These are phyloP conservation scores for Sedum album DNA, from an alignment of 164 flowering plant species.

Conservation along the genomic window DNA sequence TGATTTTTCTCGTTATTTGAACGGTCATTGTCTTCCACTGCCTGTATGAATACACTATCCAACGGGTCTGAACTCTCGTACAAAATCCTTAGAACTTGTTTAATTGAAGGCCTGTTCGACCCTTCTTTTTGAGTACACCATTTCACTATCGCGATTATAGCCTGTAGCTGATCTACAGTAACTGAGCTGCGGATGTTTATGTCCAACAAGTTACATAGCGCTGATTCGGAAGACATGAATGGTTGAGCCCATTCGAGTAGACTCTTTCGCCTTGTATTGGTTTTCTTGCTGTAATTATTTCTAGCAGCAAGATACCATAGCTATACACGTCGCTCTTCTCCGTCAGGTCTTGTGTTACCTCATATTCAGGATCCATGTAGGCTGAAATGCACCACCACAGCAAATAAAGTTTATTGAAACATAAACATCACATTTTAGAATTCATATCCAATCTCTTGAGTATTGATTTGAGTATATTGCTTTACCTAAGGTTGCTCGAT, in stretches of 20 bases:
- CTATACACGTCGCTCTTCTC: conserved; percentile 97
- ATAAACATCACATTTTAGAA: neutral
- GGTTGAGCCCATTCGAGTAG: conserved; percentile 79
- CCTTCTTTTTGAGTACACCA: conserved; percentile 96
- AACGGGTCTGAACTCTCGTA: conserved; percentile 74
- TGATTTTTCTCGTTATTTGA: conserved; percentile 43
- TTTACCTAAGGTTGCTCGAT: conserved; percentile 93
- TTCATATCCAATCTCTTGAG: neutral
- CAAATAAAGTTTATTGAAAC: conserved; percentile 4
- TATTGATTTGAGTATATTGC: neutral
- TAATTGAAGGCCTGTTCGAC: conserved; percentile 76
- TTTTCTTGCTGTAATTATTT: conserved; percentile 62
- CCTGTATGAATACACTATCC: conserved; percentile 51
- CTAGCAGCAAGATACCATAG: conserved; percentile 83
- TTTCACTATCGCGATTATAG: conserved; percentile 48
- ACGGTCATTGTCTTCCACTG: conserved; percentile 61
- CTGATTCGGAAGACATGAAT: conserved; percentile 45
- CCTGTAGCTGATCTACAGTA: conserved; percentile 70
- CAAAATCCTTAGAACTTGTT: conserved; percentile 78
- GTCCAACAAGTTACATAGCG: conserved; percentile 62
- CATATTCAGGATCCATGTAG: conserved; percentile 96
- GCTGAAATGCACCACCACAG: conserved; percentile 38
- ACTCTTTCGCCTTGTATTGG: conserved; percentile 79
- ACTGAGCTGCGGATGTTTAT: conserved; percentile 47
- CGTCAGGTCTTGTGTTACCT: conserved; percentile 75